These are phyloP conservation scores for Cylindrotheca fusiformis DNA, from an alignment of 108 stramenopile species.

Conservation along the genomic window DNA sequence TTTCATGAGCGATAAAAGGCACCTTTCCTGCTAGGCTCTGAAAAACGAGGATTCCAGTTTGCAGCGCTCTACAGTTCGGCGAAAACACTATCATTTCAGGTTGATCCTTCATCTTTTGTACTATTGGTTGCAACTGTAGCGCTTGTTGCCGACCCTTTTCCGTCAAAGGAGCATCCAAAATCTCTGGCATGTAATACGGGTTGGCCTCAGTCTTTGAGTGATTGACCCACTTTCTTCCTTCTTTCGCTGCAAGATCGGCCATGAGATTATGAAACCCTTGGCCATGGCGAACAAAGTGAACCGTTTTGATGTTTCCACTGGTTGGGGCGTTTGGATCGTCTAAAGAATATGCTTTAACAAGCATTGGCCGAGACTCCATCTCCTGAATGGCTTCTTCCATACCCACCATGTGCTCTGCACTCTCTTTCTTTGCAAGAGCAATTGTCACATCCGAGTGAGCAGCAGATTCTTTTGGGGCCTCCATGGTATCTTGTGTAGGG, in stretches of 20 bases:
- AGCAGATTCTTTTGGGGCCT: no score
- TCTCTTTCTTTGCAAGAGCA: slow-evolving; percentile 32
- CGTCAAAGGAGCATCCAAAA: slow-evolving; percentile 76
- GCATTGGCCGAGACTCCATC: slow-evolving; percentile 29
- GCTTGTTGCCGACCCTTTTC: slow-evolving; percentile 72
- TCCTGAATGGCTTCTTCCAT: slow-evolving; percentile 24
- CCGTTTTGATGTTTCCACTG: slow-evolving; percentile 11
- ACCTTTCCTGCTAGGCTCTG: slow-evolving; percentile 40
- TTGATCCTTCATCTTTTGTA: slow-evolving; percentile 17
- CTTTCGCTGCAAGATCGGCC: slow-evolving; percentile 48
- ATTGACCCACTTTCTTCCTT: slow-evolving; percentile 52
- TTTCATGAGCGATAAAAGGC: slow-evolving; percentile 71
- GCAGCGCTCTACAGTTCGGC: slow-evolving; percentile 66
- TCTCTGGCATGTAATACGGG: slow-evolving; percentile 60
- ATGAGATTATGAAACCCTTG: slow-evolving; percentile 57
- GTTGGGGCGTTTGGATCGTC: slow-evolving; percentile 33
- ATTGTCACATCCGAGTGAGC: slow-evolving; percentile 14
- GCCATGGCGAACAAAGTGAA: slow-evolving; percentile 30
- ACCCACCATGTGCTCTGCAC: slow-evolving; percentile 41
- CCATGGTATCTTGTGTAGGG: no score
- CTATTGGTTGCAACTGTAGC: slow-evolving; percentile 35
- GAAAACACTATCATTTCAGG: slow-evolving; percentile 63
- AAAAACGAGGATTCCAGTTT: slow-evolving; percentile 74
- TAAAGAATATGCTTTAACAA: slow-evolving; percentile 39
- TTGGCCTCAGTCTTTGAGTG: slow-evolving; percentile 44